phyloP scores from a whole-genome alignment of 2,329 filamentous ascomycete genomes.

The Fusarium continuum region DNA sequence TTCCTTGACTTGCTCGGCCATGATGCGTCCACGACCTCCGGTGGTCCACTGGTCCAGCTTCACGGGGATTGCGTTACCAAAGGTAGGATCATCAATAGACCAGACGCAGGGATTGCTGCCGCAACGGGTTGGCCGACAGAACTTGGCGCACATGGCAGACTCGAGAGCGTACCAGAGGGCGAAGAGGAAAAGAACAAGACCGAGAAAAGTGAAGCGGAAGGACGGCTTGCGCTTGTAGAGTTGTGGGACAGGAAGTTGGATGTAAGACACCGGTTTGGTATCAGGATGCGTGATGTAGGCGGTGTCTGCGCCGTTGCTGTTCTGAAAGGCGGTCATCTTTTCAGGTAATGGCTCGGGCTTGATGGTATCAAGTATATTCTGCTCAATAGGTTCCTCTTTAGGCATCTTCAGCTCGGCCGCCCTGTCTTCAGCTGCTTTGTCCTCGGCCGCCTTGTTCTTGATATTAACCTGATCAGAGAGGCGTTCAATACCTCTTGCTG shows the following conservation, averaged over 20 bases:
- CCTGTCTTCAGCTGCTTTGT: slow-evolving; percentile 8
- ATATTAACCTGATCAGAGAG: slow-evolving; percentile 62
- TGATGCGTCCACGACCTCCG: slow-evolving; percentile 58
- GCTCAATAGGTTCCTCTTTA: slow-evolving; percentile 16
- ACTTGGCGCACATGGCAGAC: slow-evolving; percentile 60
- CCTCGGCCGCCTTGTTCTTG: slow-evolving; percentile 42
- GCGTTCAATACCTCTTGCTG: slow-evolving; percentile 66
- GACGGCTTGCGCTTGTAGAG: slow-evolving; percentile 56
- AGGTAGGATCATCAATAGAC: slow-evolving; percentile 67
- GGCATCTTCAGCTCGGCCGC: not conserved
- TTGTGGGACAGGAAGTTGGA: slow-evolving; percentile 57
- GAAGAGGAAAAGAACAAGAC: slow-evolving; percentile 55
- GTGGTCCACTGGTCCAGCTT: slow-evolving; percentile 71
- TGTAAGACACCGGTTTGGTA: slow-evolving; percentile 45
- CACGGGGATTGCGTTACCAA: slow-evolving; percentile 67
- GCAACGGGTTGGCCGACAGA: slow-evolving; percentile 64
- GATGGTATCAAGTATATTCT: slow-evolving; percentile 9
- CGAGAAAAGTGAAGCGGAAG: slow-evolving; percentile 60
- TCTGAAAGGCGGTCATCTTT: slow-evolving; percentile 22
- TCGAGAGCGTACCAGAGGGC: slow-evolving; percentile 66
- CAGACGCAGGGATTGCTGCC: slow-evolving; percentile 60
- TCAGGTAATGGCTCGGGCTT: slow-evolving; percentile 7
- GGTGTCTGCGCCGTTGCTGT: slow-evolving; percentile 24
- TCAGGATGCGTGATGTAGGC: slow-evolving; percentile 25
- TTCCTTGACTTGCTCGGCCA: slow-evolving; percentile 51